phyloP scores from a whole-genome alignment of 129 eudicot species.

The Calendula officinalis region DNA sequence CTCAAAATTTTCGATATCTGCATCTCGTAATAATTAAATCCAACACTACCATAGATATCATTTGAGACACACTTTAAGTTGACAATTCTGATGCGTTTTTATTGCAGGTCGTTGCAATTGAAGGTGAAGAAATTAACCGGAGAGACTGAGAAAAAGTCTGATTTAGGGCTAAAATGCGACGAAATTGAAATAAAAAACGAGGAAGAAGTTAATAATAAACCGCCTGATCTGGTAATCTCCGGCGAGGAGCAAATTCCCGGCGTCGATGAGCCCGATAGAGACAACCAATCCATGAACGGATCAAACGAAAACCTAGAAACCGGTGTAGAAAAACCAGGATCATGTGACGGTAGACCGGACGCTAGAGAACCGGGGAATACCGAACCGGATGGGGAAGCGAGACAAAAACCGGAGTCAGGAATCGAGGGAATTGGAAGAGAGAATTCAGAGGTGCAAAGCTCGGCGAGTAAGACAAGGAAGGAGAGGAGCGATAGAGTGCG shows the following conservation, averaged over 20 bases:
- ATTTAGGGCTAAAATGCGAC: slow-evolving; percentile 35
- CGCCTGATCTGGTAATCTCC: slow-evolving; percentile 34
- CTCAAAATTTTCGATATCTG: slow-evolving; percentile 75
- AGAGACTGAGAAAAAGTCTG: slow-evolving; percentile 45
- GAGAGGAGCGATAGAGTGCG: slow-evolving; percentile 34
- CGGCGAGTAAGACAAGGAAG: slow-evolving; percentile 62
- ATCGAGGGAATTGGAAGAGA: slow-evolving; percentile 39
- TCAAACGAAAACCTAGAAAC: slow-evolving; percentile 54
- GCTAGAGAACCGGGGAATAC: slow-evolving; percentile 19
- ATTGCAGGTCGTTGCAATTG: slow-evolving; percentile 69
- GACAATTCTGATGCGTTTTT: slow-evolving; percentile 14
- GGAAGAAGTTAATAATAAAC: slow-evolving; percentile 18
- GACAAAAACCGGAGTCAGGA: slow-evolving; percentile 53
- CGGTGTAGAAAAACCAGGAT: slow-evolving; percentile 3
- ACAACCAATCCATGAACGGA: slow-evolving; percentile 64
- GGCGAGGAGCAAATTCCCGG: not conserved
- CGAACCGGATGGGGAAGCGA: slow-evolving; percentile 36
- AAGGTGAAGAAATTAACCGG: slow-evolving; percentile 77
- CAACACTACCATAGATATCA: not conserved
- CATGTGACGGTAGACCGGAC: slow-evolving; percentile 25
- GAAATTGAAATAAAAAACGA: slow-evolving; percentile 28
- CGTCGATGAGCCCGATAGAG: slow-evolving; percentile 40
- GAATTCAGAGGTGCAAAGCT: slow-evolving; percentile 80
- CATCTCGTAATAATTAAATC: slow-evolving; percentile 66
- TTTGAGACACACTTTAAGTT: not conserved